A percentile compares a stretch with the other conserved stretches of the same genome.
Conservation (phyloP, 768 basidiomycete species). For the Phanerochaete sordida region DNA sequence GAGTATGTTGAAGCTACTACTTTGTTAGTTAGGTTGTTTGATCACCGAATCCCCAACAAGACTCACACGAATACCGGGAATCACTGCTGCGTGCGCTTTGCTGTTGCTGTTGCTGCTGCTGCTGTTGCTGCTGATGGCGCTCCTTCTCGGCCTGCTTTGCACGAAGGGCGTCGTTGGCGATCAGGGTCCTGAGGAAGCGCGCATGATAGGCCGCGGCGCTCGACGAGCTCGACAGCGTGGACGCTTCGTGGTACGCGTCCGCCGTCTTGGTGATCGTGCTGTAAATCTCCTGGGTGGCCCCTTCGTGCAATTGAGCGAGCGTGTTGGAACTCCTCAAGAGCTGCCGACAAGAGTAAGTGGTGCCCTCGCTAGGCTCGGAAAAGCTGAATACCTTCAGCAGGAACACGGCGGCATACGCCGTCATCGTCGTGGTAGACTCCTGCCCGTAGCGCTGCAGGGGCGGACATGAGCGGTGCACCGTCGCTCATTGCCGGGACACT, state of each 20-base stretch:
- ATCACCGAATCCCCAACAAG: not conserved
- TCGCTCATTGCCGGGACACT: not conserved
- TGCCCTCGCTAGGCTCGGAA: not conserved
- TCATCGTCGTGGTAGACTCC: constrained; percentile 83
- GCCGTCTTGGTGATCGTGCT: constrained; percentile 64
- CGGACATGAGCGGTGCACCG: not conserved
- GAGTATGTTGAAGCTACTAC: not conserved
- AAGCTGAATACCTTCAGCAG: constrained; percentile 57
- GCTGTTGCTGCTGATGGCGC: not conserved
- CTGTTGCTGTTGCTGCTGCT: not conserved
- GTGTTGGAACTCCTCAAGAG: constrained; percentile 65
- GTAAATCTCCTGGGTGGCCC: constrained; percentile 63
- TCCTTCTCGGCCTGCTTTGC: constrained; percentile 34
- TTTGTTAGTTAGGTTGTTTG: constrained; percentile 21
- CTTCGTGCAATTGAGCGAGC: constrained; percentile 53
- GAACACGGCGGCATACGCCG: constrained; percentile 81
- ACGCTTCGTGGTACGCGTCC: constrained; percentile 75
- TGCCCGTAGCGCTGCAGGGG: constrained; percentile 74
- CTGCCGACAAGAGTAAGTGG: constrained; percentile 32
- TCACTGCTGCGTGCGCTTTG: not conserved
- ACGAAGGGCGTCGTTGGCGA: constrained; percentile 60
- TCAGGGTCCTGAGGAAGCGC: constrained; percentile 70
- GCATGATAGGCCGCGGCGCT: constrained; percentile 69
- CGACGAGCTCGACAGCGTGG: constrained; percentile 55
- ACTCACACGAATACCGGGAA: constrained; percentile 1